Evolutionary conservation across 139 green algal genomes (phyloP).

Genomic region (Volvox reticuliferus): DNA sequence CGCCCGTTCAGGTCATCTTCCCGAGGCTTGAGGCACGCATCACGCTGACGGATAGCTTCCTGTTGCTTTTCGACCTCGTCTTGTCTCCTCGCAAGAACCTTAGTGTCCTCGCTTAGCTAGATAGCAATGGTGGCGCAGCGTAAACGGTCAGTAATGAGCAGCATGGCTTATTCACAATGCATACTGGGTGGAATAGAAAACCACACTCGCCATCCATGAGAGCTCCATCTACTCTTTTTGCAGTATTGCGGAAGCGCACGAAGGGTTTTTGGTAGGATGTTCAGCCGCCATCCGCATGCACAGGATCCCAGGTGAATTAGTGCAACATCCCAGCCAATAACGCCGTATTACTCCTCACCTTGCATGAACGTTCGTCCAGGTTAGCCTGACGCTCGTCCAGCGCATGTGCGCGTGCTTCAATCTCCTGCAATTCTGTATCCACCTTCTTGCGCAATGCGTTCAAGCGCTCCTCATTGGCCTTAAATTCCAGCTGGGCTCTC

Average conservation of each 20-base stretch:
- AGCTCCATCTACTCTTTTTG: too few species aligned
- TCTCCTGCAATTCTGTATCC: background rate
- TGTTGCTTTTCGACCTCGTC: background rate
- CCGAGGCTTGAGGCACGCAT: background rate
- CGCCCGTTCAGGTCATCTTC: constrained; percentile 14
- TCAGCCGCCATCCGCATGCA: background rate
- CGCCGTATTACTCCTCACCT: background rate
- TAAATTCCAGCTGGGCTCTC: background rate
- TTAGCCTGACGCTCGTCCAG: constrained; percentile 29
- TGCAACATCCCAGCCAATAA: too few species aligned
- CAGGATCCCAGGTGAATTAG: too few species aligned
- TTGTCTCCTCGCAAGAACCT: background rate
- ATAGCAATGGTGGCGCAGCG: background rate
- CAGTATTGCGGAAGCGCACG: too few species aligned
- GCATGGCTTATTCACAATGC: too few species aligned
- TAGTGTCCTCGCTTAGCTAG: constrained; percentile 9
- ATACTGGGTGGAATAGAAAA: too few species aligned
- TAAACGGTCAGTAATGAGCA: too few species aligned
- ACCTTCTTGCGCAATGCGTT: background rate
- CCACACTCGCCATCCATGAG: too few species aligned
- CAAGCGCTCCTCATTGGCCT: background rate
- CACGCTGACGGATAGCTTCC: background rate
- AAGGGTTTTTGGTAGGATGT: background rate
- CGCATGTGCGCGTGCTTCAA: constrained; percentile 9
- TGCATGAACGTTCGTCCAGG: background rate